Conservation (phyloP, 495 filamentous ascomycete genomes). For the Neurospora cerealis region DNA sequence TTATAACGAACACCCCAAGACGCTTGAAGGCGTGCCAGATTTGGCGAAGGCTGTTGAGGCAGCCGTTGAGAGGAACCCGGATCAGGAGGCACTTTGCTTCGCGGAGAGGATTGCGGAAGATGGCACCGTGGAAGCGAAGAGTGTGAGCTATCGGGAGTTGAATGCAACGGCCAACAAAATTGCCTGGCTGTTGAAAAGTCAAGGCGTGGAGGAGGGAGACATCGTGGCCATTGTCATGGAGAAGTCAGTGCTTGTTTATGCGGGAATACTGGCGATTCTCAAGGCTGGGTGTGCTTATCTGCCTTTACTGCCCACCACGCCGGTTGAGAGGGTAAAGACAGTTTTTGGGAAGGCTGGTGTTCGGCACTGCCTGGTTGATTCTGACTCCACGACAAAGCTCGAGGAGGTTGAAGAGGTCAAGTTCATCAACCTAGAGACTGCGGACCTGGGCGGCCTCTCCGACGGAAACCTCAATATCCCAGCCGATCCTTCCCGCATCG, state of each 20-base stretch:
- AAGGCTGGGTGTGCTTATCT: constrained; percentile 69
- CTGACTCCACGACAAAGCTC: constrained; percentile 6
- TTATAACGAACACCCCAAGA: constrained; percentile 12
- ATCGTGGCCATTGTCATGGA: constrained; percentile 61
- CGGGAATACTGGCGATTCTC: constrained; percentile 58
- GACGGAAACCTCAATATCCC: constrained; percentile 23
- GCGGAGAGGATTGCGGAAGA: constrained; percentile 30
- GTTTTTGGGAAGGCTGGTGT: constrained; percentile 47
- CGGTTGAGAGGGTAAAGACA: constrained; percentile 38
- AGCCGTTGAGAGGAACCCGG: constrained; percentile 36
- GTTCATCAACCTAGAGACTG: constrained; percentile 26
- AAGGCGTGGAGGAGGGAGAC: constrained; percentile 36
- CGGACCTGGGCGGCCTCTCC: constrained; percentile 10
- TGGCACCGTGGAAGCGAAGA: constrained; percentile 17
- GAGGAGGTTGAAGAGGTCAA: constrained; percentile 15
- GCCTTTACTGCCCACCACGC: constrained; percentile 56
- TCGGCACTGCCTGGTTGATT: constrained; percentile 35
- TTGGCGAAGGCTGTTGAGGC: constrained; percentile 46
- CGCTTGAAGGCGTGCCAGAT: constrained; percentile 16
- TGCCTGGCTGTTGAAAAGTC: constrained; percentile 43
- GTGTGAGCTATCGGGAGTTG: constrained; percentile 52
- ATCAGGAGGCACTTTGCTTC: constrained; percentile 51
- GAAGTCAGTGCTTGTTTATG: constrained; percentile 57
- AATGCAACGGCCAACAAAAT: constrained; percentile 54
- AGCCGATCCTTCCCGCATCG: constrained; percentile 27